Conservation (phyloP, 2,329 filamentous ascomycete species). For the Colletotrichum kahawae region DNA sequence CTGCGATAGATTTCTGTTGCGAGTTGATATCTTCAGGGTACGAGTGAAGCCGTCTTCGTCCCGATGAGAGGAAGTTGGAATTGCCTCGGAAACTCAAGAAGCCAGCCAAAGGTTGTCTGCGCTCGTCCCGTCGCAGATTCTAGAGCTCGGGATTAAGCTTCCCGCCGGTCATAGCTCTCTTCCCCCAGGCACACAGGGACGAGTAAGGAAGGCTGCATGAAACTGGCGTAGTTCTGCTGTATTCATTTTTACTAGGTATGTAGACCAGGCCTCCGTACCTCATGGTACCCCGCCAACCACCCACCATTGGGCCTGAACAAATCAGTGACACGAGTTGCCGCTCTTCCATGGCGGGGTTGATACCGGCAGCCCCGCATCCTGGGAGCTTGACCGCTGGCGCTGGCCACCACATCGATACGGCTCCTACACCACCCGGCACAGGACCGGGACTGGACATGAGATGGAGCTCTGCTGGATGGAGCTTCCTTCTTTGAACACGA, state of each 20-base stretch:
- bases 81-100: background rate
- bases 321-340: constrained; percentile 6
- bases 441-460: background rate
- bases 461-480: constrained; percentile 11
- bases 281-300: background rate
- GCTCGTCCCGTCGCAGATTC: background rate
- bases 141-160: background rate
- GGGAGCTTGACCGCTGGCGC: background rate
- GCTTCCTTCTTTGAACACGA: constrained; percentile 2
- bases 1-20: background rate
- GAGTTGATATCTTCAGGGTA: background rate
- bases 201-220: background rate
- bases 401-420: background rate
- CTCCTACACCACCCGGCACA: background rate
- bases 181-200: background rate
- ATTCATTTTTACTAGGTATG: background rate
- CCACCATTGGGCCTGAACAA: background rate
- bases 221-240: background rate
- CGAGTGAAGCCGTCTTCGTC: background rate
- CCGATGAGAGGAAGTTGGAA: background rate
- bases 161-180: constrained; percentile 8
- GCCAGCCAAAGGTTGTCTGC: background rate
- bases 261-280: background rate
- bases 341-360: constrained; percentile 10
- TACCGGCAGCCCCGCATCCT: constrained; percentile 10